phyloP scores from a whole-genome alignment of 257 asterid species.

The Solanum tarijense region DNA sequence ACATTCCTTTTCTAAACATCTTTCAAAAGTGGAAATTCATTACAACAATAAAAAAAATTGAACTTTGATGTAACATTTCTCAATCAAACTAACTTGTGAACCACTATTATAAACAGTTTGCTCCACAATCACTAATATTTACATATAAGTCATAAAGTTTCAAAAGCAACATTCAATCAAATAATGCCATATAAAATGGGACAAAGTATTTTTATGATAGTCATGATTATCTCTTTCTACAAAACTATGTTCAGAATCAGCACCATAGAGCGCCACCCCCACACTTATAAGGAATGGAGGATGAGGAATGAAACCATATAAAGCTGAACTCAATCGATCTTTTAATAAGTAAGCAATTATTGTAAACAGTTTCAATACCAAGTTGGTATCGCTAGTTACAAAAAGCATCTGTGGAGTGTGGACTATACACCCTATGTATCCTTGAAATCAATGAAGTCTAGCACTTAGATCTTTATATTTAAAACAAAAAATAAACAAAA shows the following conservation, averaged over 20 bases:
- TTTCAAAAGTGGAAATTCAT: background rate
- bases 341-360: background rate
- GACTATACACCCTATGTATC: background rate
- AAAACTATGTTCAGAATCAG: background rate
- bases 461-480: background rate
- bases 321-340: background rate
- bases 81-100: background rate
- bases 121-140: background rate
- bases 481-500: background rate
- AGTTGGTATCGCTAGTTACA: background rate
- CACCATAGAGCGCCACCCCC: background rate
- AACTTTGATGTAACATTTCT: background rate
- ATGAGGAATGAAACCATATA: background rate
- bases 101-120: background rate
- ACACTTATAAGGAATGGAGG: background rate
- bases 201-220: background rate
- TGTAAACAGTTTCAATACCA: background rate
- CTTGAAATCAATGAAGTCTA: background rate
- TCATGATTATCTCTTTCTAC: background rate
- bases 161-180: background rate
- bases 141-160: background rate
- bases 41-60: background rate
- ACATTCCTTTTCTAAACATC: background rate
- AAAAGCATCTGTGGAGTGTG: background rate
- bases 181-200: background rate